These are phyloP conservation scores for Gonium pectorale DNA, from an alignment of 139 green algal species.

Conservation along the genomic window DNA sequence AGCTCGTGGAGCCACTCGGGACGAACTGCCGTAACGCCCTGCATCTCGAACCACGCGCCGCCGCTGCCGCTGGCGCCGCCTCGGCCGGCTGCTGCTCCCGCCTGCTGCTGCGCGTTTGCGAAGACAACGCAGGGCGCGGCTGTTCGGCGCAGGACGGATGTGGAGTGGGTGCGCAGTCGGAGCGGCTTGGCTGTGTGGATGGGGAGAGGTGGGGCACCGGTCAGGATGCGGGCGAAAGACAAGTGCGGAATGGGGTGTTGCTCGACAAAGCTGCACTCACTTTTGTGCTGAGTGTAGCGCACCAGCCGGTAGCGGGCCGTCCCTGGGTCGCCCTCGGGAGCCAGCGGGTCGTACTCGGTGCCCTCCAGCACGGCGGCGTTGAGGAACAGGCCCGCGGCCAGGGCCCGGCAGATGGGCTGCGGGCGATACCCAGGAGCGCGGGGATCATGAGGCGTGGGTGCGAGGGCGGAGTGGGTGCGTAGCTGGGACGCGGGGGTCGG, in stretches of 20 bases:
- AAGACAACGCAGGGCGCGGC: constrained; percentile 68
- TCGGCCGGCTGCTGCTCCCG: neutral
- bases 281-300: constrained; percentile 33
- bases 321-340: constrained; percentile 52
- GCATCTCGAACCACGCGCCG: constrained; percentile 79
- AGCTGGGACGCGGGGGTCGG: too few species aligned
- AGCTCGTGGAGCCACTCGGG: constrained; percentile 79
- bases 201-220: neutral
- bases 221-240: neutral
- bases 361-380: constrained; percentile 73
- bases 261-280: neutral
- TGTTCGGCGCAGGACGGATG: constrained; percentile 71
- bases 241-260: neutral
- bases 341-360: constrained; percentile 62
- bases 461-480: neutral
- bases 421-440: too few species aligned
- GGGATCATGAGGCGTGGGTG: too few species aligned
- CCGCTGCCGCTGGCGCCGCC: neutral
- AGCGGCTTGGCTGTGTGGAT: neutral
- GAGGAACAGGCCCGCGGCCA: constrained; percentile 70
- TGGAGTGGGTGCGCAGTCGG: constrained; percentile 72
- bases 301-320: constrained; percentile 75
- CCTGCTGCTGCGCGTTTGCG: constrained; percentile 41
- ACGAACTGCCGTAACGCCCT: constrained; percentile 77
- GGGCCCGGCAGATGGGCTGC: constrained; percentile 24